Evolutionary conservation across 495 filamentous ascomycete species (phyloP), one percentile per base, ranked within the genome.

Genomic region (Aspergillus steynii): DNA sequence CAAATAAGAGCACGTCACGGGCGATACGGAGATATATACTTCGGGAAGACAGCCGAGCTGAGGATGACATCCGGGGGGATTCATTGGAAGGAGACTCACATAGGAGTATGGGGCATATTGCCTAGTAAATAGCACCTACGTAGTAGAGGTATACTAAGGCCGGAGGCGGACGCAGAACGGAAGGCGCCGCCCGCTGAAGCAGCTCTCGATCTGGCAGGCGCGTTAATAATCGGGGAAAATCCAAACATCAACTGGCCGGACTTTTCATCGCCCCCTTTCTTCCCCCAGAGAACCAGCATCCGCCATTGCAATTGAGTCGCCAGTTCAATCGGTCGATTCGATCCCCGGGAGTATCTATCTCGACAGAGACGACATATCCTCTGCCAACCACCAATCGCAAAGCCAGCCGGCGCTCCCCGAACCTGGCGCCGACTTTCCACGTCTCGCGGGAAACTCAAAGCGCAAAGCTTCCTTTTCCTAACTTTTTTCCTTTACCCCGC

Each of bases 371-470:
- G 20, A 20, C 20, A 20, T 20, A 20, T 20, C 20, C 20, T 20
- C 20, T 20, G 20, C 25, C n/a, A 48, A 26, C 54, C 29, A 49
- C 55, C 55, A 56, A 56, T 56, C n/a, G 31, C 42, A 48, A 49
- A 26, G 14, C 9, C 45, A 37, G 50, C 64, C 76, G 75, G 72
- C 67, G 67, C 74, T 71, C 71, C 71, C 76, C 76, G 74, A 61
- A 25, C 46, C 5, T n/a, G 6, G 4, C 15, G 15, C 29, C 51
- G 15, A n/a, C 29, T 34, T 53, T 29, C 51, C 51, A n/a, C 26
- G 27, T 53, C 26, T 31, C 7, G 15, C 51, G 27, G 48, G 27
- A 25, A 25, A 50, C 25, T 29, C 20, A 50, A 50, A 50, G 48
- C 27, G 28, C 34, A 14, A 14, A 3, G 9, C 9, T 42, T 8